These are phyloP conservation scores for Hymenoscyphus linearis DNA, from an alignment of 2,329 filamentous ascomycete species.

Conservation along the genomic window DNA sequence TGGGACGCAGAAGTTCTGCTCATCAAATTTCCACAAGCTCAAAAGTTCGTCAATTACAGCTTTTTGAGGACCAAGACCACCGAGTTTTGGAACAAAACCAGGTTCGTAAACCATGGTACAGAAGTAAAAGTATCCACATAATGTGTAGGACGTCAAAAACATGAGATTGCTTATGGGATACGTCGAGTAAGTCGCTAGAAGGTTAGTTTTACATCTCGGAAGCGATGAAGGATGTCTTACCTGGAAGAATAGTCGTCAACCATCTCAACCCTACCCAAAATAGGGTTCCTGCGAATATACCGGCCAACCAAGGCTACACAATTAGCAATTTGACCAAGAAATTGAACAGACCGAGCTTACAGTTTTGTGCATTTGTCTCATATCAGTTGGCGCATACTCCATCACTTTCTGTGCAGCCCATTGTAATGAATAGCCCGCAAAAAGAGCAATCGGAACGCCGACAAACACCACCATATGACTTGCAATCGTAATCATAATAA, in stretches of 20 bases:
- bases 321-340: constrained; percentile 5
- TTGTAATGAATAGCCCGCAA: constrained; percentile 66
- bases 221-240: constrained; percentile 40
- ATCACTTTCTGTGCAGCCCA: constrained; percentile 72
- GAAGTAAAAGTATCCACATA: constrained; percentile 82
- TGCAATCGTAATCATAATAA: constrained; percentile 64
- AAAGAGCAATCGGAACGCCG: constrained; percentile 66
- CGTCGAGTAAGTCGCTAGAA: constrained; percentile 55
- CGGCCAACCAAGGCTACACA: constrained; percentile 79
- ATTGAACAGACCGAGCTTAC: constrained; percentile 41
- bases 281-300: constrained; percentile 83
- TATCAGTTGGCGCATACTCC: constrained; percentile 78
- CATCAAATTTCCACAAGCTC: constrained; percentile 82
- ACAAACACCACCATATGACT: constrained; percentile 69
- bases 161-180: constrained; percentile 73
- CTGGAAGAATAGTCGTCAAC: constrained; percentile 66
- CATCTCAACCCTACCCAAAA: constrained; percentile 78
- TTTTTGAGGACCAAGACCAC: constrained; percentile 84
- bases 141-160: constrained; percentile 58
- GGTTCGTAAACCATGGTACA: constrained; percentile 84
- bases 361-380: constrained; percentile 86
- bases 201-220: constrained; percentile 30
- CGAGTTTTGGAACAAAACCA: constrained; percentile 86
- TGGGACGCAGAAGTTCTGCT: constrained; percentile 85
- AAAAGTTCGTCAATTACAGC: constrained; percentile 84